Conservation (phyloP, 257 asterid genomes). For the Plantago elongata region DNA sequence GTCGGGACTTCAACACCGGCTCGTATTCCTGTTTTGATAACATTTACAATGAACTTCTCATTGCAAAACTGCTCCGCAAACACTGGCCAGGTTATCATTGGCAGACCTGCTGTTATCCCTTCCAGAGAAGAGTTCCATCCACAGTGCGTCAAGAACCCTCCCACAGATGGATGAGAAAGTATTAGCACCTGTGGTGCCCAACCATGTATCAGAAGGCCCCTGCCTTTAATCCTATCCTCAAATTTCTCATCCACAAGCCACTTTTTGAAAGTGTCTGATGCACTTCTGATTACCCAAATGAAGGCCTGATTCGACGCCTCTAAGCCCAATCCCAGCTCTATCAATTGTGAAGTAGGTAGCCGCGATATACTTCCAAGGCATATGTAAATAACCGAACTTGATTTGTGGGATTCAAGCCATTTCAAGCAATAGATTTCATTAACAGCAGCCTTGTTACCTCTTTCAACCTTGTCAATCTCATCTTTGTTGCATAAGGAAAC, state of each 20-base stretch:
- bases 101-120: conserved; percentile 43
- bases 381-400: conserved; percentile 36
- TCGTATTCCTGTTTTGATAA: conserved; percentile 40
- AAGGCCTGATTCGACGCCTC: conserved; percentile 39
- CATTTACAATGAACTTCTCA: conserved; percentile 42
- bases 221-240: conserved; percentile 33
- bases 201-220: conserved; percentile 38
- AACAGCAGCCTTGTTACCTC: conserved; percentile 32
- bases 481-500: conserved; percentile 38
- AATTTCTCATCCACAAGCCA: conserved; percentile 43
- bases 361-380: conserved; percentile 53
- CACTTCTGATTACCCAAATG: conserved; percentile 39
- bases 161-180: conserved; percentile 45
- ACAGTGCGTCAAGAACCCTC: conserved; percentile 57
- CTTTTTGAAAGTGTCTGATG: conserved; percentile 24
- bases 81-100: conserved; percentile 56
- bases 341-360: conserved; percentile 29
- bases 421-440: conserved; percentile 27
- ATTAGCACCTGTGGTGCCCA: conserved; percentile 62
- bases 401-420: conserved; percentile 35
- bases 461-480: conserved; percentile 30
- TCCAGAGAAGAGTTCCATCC: conserved; percentile 69
- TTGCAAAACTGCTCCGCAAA: conserved; percentile 58
- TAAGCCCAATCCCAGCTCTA: conserved; percentile 42
- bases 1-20: conserved; percentile 40